Base-by-base conservation (phyloP, 352 stramenopile genomes). In the Phytophthora pseudosyringae region DNA sequence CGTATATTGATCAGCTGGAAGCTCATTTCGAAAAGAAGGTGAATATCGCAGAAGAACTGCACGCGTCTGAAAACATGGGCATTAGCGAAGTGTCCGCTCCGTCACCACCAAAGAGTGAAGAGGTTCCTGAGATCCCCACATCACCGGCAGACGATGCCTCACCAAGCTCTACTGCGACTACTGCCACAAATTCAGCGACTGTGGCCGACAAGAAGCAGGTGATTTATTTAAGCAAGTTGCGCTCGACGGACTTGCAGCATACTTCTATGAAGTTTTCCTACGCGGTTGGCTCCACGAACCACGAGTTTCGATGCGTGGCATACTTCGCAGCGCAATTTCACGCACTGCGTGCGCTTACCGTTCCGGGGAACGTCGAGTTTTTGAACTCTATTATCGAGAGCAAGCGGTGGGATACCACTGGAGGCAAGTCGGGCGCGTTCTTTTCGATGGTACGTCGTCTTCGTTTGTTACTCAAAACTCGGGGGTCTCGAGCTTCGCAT, bases 321-420 rank as follows among this genome's bases (percentile, higher is more conserved):
- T 96, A 90, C 54, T 96, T 94, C 57, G 84, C 88, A 4, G 78
- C 88, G 31, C 84, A 94, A 57, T 96, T 96, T 33, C 88, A 96
- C 43, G 81, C 86, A 5, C 61, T 96, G 16, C 86, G 88, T 1
- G 81, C 82, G 1, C 71, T 96, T 9, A 81, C 67, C 5, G 72
- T 80, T 9, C 81, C 82, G 0, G 84, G 86, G 0, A 96, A 96
- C 46, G 59, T 83, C 5, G 77, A 88, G 16, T 96, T 93, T 51
- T 54, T 96, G n/a, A 90, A 92, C 46, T 94, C 88, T 0, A 85
- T 96, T 18, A 78, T 84, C 3, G 75, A 91, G 55, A 96, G 88
- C 55, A 88, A 81, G 28, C 69, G 75, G 0, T 94, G 84, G 81
- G 81, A 92, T 54, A 82, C 86, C 2, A 83, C 74, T n/a, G 88